Conservation (phyloP, 768 basidiomycete genomes). For the Scleroderma bovista region DNA sequence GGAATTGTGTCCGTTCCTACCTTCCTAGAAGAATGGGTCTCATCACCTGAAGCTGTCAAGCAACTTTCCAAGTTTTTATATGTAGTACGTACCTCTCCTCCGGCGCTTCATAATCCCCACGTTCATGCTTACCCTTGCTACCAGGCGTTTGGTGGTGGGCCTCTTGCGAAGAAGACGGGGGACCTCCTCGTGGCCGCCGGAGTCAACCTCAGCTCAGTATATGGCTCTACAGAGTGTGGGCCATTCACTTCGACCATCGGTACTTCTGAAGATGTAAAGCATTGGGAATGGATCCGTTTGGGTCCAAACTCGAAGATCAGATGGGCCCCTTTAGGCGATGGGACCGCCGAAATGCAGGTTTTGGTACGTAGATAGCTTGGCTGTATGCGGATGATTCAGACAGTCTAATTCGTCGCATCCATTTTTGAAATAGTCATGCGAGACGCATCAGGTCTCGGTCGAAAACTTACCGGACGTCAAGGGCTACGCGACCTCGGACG, state of each 20-base stretch:
- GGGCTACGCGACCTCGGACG: conserved; percentile 42
- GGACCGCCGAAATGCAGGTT: conserved; percentile 34
- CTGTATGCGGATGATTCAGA: background rate
- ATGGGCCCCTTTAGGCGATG: conserved; percentile 34
- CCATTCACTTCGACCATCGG: conserved; percentile 10
- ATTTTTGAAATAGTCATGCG: conserved; percentile 15
- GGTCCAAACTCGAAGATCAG: conserved; percentile 18
- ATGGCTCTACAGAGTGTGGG: conserved; percentile 38
- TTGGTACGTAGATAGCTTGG: conserved; percentile 24
- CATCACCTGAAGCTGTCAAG: conserved; percentile 13
- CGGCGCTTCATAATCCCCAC: background rate
- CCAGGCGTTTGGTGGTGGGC: conserved; percentile 33
- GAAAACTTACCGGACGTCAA: conserved; percentile 33
- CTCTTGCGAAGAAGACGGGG: conserved; percentile 32
- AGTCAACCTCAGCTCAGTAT: conserved; percentile 27
- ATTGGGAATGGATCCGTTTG: conserved; percentile 31
- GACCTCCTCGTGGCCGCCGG: conserved; percentile 31
- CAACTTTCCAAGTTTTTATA: conserved; percentile 10
- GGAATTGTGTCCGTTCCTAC: conserved; percentile 15
- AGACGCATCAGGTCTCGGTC: conserved; percentile 23
- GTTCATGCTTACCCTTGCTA: background rate
- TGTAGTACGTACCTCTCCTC: conserved; percentile 12
- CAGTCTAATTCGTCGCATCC: background rate
- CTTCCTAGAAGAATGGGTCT: conserved; percentile 21
- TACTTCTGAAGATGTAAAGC: conserved; percentile 16